Evolutionary conservation across 345 rosid genomes (phyloP).

Genomic region (Gossypium herbaceum): DNA sequence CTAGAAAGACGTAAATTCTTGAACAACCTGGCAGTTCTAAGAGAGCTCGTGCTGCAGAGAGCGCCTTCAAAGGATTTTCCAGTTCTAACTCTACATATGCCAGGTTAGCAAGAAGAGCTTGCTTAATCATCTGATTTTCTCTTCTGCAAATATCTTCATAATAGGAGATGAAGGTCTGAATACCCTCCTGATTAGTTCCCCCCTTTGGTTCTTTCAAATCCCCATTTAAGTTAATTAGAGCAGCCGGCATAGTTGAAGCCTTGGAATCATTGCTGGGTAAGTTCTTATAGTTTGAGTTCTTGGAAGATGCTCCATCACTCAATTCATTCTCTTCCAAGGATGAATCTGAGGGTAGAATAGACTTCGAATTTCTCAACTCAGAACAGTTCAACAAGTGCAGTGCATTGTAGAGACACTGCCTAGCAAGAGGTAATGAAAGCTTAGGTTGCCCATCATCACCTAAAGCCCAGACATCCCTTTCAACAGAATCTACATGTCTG

Average conservation of each 20-base stretch:
- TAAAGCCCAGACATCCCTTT: slow-evolving; percentile 28
- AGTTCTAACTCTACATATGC: slow-evolving; percentile 88
- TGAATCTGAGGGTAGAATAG: slow-evolving; percentile 33
- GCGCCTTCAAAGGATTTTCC: slow-evolving; percentile 77
- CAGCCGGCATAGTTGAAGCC: slow-evolving; percentile 29
- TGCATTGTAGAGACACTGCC: slow-evolving; percentile 74
- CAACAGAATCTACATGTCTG: slow-evolving; percentile 35
- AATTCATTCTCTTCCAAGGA: slow-evolving; percentile 46
- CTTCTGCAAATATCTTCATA: slow-evolving; percentile 36
- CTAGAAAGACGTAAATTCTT: slow-evolving; percentile 64
- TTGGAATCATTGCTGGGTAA: slow-evolving; percentile 37
- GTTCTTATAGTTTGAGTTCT: slow-evolving; percentile 37
- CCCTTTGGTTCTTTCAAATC: slow-evolving; percentile 75
- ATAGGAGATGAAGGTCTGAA: slow-evolving; percentile 55
- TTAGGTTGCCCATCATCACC: slow-evolving; percentile 49
- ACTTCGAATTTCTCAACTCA: slow-evolving; percentile 36
- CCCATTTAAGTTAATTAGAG: slow-evolving; percentile 53
- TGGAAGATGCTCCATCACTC: slow-evolving; percentile 33
- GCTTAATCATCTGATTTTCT: not conserved
- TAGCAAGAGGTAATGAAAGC: slow-evolving; percentile 76
- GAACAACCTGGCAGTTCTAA: slow-evolving; percentile 68
- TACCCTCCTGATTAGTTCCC: slow-evolving; percentile 57
- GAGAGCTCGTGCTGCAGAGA: slow-evolving; percentile 63
- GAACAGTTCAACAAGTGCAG: slow-evolving; percentile 56
- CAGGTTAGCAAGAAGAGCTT: slow-evolving; percentile 66